Evolutionary conservation across 805 yeast genomes (phyloP), one percentile per base, ranked within the genome.

Genomic region (Starmerella apis): DNA sequence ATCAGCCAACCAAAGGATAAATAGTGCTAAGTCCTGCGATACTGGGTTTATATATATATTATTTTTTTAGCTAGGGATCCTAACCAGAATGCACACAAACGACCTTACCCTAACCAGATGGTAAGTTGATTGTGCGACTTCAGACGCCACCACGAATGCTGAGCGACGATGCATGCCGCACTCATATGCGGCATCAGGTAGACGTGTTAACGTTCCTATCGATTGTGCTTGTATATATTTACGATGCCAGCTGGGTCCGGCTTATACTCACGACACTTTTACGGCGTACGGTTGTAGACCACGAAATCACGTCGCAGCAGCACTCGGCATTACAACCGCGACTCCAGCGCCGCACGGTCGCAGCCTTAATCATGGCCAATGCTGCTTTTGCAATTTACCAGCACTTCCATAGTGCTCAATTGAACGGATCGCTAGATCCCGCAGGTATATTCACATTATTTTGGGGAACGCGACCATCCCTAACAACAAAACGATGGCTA

Each of bases 241-340:
- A 41, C 23, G 44, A 41, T 16, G 44, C 44, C 33, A 41, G 44
- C 44, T 41, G 44, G 44, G 14, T 41, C 24, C 44, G 44, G 33
- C 44, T 41, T 11, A 13, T 27, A 9, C 13, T 19, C 33, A 18
- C 33, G 44, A 18, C 44, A 32, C n/a, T 41, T 5, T 32, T 41
- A 23, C 44, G 44, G 44, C 44, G 44, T 16, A n/a, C 10, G 23
- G 33, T 41, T 3, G 24, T 41, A n/a, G 44, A 41, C 23, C 33
- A 41, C 32, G 44, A 41, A 14, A 9, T 18, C n/a, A 18, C 33
- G 31, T 2, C 32, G 23, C 23, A n/a, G 24, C 23, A 16, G 24
- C 23, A 5, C 33, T 10, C 33, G 13, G 33, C 13, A 24, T 16
- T 27, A 24, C 11, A n/a, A 32, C 8, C 32, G n/a, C 23, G 18